Conservation (phyloP, 73 alveolate species). For the Halteria grandinella region DNA sequence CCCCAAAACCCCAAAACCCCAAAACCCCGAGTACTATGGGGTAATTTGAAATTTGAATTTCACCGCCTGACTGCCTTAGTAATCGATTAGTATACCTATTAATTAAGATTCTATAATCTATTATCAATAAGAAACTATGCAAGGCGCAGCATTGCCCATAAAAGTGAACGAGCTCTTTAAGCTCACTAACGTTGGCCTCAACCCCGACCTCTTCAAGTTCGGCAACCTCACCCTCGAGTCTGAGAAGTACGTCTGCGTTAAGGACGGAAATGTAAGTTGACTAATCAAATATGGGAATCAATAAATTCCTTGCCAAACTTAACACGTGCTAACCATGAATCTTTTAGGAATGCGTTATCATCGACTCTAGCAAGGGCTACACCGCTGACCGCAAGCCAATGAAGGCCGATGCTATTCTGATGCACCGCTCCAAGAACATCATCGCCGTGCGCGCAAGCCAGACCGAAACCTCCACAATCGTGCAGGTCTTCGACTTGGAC, state of each 20-base stretch:
- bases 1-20: too few relatives aligned
- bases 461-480: slow-evolving; percentile 61
- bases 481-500: slow-evolving; percentile 81
- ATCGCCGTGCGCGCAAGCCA: slow-evolving; percentile 95
- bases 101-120: too few relatives aligned
- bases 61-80: too few relatives aligned
- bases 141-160: too few relatives aligned
- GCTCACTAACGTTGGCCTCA: slow-evolving; percentile 85
- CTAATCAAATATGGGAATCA: slow-evolving; percentile 27
- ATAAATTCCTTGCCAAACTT: background rate
- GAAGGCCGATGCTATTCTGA: slow-evolving; percentile 96
- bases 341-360: slow-evolving; percentile 66
- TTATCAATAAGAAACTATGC: too few relatives aligned
- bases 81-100: too few relatives aligned
- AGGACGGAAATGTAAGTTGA: slow-evolving; percentile 80
- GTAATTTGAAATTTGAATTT: too few relatives aligned
- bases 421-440: slow-evolving; percentile 94
- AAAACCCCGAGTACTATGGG: too few relatives aligned
- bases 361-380: slow-evolving; percentile 73
- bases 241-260: slow-evolving; percentile 92
- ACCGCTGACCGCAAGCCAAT: slow-evolving; percentile 90
- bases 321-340: slow-evolving; percentile 21
- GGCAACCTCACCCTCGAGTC: slow-evolving; percentile 93
- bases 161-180: slow-evolving; percentile 74
- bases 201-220: slow-evolving; percentile 83